Percentiles rank a stretch among this genome's conserved stretches.
Conservation (phyloP, 2,329 filamentous ascomycete genomes). For the Pyricularia sp. region DNA sequence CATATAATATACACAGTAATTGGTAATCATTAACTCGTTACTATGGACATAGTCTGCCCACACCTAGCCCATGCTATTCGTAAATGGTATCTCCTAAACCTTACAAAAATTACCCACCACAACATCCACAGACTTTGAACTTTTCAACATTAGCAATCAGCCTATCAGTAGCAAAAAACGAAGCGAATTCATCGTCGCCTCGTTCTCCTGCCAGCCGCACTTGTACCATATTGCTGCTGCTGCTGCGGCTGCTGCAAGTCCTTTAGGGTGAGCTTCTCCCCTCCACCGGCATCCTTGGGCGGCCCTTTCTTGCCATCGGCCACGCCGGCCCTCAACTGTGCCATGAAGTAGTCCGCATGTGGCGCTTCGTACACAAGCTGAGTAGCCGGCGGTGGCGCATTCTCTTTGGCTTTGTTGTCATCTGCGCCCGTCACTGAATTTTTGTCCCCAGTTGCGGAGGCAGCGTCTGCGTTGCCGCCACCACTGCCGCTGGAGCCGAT, state of each 20-base stretch:
- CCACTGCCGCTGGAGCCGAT: conserved; percentile 32
- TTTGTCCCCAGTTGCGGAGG: not conserved
- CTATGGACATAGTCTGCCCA: not conserved
- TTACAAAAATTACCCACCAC: not conserved
- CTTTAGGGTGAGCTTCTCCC: conserved; percentile 5
- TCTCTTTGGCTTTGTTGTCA: conserved; percentile 6
- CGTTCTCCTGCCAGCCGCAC: not conserved
- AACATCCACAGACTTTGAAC: not conserved
- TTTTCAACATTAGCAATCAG: not conserved
- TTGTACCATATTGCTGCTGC: conserved; percentile 1
- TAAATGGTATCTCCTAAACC: not conserved
- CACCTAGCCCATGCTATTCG: not conserved
- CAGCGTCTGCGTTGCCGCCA: conserved; percentile 10
- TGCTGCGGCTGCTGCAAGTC: conserved; percentile 3
- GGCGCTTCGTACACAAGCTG: conserved; percentile 42
- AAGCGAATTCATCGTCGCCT: not conserved
- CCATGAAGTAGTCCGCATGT: conserved; percentile 30
- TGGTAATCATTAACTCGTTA: not conserved
- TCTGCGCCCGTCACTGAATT: conserved; percentile 12
- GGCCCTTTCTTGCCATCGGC: not conserved
- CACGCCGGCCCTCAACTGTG: conserved; percentile 25
- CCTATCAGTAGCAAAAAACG: not conserved
- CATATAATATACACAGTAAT: too few species aligned
- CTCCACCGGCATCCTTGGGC: not conserved
- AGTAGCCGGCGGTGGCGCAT: conserved; percentile 27